Evolutionary conservation across 176 grass and related monocot species (phyloP).

Genomic region (Aegilops speltoides): DNA sequence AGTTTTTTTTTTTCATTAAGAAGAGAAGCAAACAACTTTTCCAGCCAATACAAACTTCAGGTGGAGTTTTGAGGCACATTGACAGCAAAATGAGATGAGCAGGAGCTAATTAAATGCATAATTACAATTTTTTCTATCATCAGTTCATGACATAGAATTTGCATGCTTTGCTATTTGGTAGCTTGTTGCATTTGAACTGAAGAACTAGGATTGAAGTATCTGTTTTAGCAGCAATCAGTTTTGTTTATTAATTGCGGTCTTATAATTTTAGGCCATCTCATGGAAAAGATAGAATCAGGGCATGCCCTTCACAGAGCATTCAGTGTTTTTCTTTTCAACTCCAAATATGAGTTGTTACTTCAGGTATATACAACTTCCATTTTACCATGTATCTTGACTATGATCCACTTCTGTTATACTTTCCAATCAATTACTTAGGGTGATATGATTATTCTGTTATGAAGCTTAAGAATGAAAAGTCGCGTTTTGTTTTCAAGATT

Average conservation of each 20-base stretch:
- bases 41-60: not conserved
- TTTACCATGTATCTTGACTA: not conserved
- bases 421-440: not conserved
- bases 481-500: not conserved
- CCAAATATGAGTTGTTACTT: slow-evolving; percentile 81
- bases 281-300: slow-evolving; percentile 88
- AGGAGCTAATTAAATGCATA: not conserved
- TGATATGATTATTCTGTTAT: not conserved
- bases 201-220: not conserved
- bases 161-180: not conserved
- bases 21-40: not conserved
- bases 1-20: not conserved
- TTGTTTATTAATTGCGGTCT: slow-evolving; percentile 8
- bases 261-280: slow-evolving; percentile 74
- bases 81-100: not conserved
- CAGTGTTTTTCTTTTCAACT: slow-evolving; percentile 93
- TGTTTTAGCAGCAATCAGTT: not conserved
- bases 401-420: not conserved
- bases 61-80: not conserved
- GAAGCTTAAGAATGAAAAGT: not conserved
- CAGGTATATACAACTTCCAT: slow-evolving; percentile 44
- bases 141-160: not conserved
- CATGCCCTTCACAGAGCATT: slow-evolving; percentile 82
- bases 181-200: not conserved
- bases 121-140: not conserved